Evolutionary conservation across 495 filamentous ascomycete species (phyloP), one percentile per base, ranked within the genome.

Genomic region (Penicillium cosmopolitanum): DNA sequence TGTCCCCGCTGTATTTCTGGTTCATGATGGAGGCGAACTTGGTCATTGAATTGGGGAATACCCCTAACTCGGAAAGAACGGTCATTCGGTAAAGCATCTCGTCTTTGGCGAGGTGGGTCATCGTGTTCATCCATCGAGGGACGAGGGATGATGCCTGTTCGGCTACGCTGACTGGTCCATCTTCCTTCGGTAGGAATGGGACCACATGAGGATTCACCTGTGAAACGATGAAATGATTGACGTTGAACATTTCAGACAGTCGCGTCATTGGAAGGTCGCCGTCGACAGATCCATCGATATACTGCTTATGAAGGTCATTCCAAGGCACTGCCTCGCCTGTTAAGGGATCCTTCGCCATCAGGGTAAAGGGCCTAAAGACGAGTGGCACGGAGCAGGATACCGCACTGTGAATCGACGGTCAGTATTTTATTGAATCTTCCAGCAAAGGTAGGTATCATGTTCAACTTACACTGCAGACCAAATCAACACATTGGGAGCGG

Each of bases 141-240:
- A 77, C 71, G 6, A 75, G 69, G 13, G 73, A 74, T 28, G 77
- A 72, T 23, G 70, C 70, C 16, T 57, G 65, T n/a, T 68, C 69
- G 31, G 73, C 64, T 36, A 71, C 66, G 12, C 72, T 67, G 31
- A 75, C 75, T 0, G 81, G 75, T 11, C 82, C 81, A 55, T 90
- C 87, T 57, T 93, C 88, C 63, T 87, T 89, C 21, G 82, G 74
- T 16, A 97, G 78, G 61, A 98, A 96, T 7, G 93, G 93, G 0
- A 96, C 87, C 31, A 97, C 89, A 64, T 97, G 94, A 1, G 94
- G 94, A 66, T 97, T 97, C 47, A 96, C 92, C 68, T 98, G 94
- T 0, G 93, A 96, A 33, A 97, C 94, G 66, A 98, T 97, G 68
- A 96, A 97, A 68, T 97, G 93, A 68, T 97, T 98, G 74, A 97